Percentiles rank a stretch among this genome's conserved stretches.
phyloP scores from a whole-genome alignment of 345 rosid genomes.

The Carallia pectinifolia region DNA sequence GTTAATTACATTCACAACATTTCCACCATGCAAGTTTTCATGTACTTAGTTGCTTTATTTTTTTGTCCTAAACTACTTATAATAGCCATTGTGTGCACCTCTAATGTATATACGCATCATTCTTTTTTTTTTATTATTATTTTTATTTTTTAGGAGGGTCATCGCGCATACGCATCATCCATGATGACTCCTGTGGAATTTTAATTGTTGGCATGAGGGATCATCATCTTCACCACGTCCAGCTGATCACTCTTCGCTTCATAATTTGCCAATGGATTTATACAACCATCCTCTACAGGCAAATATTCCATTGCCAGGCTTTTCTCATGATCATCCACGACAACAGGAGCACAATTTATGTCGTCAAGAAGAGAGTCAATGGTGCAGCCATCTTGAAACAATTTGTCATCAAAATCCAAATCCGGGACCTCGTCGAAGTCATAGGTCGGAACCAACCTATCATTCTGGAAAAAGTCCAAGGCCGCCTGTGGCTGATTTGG shows the following conservation, averaged over 20 bases:
- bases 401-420: conserved; percentile 55
- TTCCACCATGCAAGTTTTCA: background rate
- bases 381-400: conserved; percentile 58
- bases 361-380: conserved; percentile 72
- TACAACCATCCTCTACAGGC: conserved; percentile 9
- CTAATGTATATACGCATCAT: too few relatives aligned
- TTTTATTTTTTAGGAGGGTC: too few relatives aligned
- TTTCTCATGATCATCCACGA: conserved; percentile 18
- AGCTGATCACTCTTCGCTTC: conserved; percentile 46
- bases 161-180: too few relatives aligned
- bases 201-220: conserved; percentile 33
- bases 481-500: conserved; percentile 8
- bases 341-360: conserved; percentile 28
- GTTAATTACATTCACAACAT: background rate
- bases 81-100: too few relatives aligned
- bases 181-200: too few relatives aligned
- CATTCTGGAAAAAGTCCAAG: conserved; percentile 23
- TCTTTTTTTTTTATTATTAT: too few relatives aligned
- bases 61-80: too few relatives aligned
- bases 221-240: conserved; percentile 69
- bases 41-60: background rate
- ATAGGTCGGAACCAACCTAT: conserved; percentile 50
- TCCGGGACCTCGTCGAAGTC: conserved; percentile 49
- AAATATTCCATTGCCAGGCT: conserved; percentile 23
- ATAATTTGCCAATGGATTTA: conserved; percentile 16